Evolutionary conservation across 139 green algal genomes (phyloP).

Genomic region (Pseudopediastrum boryanum): DNA sequence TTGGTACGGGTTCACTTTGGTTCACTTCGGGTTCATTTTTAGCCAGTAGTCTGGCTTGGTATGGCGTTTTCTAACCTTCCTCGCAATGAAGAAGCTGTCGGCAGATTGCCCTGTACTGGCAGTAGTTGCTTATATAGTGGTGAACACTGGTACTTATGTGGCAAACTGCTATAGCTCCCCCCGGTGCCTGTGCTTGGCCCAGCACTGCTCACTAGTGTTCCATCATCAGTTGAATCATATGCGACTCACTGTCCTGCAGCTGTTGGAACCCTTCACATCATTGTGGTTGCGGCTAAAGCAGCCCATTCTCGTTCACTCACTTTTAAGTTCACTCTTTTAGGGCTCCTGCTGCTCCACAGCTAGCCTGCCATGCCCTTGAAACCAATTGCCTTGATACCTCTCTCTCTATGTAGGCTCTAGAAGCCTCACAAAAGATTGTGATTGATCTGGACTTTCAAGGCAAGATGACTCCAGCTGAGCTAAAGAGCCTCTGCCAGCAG

Average conservation of each 20-base stretch:
- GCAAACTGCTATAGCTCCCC: not conserved
- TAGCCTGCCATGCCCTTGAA: not conserved
- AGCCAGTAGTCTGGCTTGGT: no score
- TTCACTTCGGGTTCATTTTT: no score
- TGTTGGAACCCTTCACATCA: not conserved
- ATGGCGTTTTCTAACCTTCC: no score
- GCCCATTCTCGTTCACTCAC: not conserved
- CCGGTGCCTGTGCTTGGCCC: not conserved
- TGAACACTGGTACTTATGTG: not conserved
- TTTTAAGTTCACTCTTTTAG: not conserved
- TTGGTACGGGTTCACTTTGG: no score
- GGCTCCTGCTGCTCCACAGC: not conserved
- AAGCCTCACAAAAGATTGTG: constrained; percentile 57
- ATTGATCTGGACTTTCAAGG: constrained; percentile 79
- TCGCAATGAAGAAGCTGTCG: no score
- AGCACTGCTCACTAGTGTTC: not conserved
- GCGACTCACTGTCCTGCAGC: not conserved
- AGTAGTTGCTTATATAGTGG: not conserved
- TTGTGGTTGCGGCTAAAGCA: not conserved
- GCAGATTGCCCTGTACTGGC: not conserved
- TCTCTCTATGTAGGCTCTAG: constrained; percentile 19
- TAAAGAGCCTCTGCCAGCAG: constrained; percentile 69
- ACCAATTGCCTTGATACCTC: not conserved
- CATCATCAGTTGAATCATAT: not conserved
- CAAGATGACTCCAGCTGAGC: constrained; percentile 69